phyloP scores from a whole-genome alignment of 2,329 filamentous ascomycete genomes.

The Botrytis tulipae region DNA sequence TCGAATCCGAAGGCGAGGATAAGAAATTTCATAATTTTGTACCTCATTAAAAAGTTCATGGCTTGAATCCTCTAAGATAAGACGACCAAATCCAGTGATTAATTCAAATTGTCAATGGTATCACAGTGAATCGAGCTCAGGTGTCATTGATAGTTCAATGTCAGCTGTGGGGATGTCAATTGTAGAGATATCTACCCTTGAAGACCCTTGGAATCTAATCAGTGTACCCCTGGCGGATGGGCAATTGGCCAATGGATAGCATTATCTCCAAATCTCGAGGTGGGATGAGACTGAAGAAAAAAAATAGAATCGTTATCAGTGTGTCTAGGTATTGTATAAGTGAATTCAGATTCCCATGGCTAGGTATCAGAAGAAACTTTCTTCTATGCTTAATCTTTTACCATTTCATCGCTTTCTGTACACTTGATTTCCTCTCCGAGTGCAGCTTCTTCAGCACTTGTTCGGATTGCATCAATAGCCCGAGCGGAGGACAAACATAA shows the following conservation, averaged over 20 bases:
- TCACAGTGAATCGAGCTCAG: background rate
- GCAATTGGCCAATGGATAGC: background rate
- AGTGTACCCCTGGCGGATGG: background rate
- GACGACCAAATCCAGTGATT: background rate
- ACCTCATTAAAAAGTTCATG: background rate
- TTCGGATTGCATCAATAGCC: background rate
- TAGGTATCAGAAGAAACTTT: background rate
- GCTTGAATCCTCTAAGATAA: background rate
- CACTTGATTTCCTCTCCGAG: background rate
- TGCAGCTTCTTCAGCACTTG: background rate
- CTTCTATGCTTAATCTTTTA: background rate
- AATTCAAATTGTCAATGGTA: conserved; percentile 3
- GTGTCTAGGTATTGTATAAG: background rate
- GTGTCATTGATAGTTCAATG: background rate
- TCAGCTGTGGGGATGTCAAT: conserved; percentile 7
- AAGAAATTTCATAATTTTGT: background rate
- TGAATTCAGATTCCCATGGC: background rate
- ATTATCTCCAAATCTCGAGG: too few relatives aligned
- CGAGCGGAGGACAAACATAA: background rate
- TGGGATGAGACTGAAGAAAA: background rate
- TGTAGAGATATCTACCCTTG: background rate
- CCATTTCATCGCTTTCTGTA: background rate
- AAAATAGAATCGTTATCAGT: background rate
- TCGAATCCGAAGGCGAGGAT: conserved; percentile 30
- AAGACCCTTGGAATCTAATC: background rate